phyloP scores from a whole-genome alignment of 1,284 basidiomycete species.

The Chalciporus sp. region DNA sequence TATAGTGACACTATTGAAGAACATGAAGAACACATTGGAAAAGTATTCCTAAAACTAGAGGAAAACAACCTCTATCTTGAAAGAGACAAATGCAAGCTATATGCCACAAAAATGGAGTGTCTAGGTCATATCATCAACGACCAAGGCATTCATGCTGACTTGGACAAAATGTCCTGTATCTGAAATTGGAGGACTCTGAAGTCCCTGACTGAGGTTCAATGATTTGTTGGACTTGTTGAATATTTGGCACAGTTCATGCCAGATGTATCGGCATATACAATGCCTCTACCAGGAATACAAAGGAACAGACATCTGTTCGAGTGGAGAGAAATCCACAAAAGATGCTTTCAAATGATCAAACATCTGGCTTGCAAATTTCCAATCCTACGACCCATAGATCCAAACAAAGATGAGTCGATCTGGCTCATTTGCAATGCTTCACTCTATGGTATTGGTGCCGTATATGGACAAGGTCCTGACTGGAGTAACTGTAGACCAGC shows the following conservation, averaged over 20 bases:
- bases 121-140: too few relatives aligned
- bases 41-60: slow-evolving; percentile 25
- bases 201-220: slow-evolving; percentile 36
- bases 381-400: neutral
- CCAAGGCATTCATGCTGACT: too few relatives aligned
- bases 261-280: slow-evolving; percentile 22
- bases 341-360: neutral
- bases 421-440: slow-evolving; percentile 48
- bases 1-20: slow-evolving; percentile 32
- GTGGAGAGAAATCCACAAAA: slow-evolving; percentile 13
- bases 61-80: slow-evolving; percentile 28
- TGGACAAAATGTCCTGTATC: too few relatives aligned
- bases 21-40: slow-evolving; percentile 30
- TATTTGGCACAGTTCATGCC: slow-evolving; percentile 44
- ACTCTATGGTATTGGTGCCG: slow-evolving; percentile 37
- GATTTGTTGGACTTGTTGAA: slow-evolving; percentile 43
- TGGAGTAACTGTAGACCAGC: slow-evolving; percentile 42
- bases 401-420: slow-evolving; percentile 32
- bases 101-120: neutral
- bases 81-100: neutral
- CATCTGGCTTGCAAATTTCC: neutral
- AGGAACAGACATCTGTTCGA: slow-evolving; percentile 29
- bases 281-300: slow-evolving; percentile 26
- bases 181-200: too few relatives aligned
- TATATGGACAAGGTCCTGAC: slow-evolving; percentile 40